Base-by-base conservation (phyloP, 805 yeast genomes). In the Suhomyces kilbournensis region DNA sequence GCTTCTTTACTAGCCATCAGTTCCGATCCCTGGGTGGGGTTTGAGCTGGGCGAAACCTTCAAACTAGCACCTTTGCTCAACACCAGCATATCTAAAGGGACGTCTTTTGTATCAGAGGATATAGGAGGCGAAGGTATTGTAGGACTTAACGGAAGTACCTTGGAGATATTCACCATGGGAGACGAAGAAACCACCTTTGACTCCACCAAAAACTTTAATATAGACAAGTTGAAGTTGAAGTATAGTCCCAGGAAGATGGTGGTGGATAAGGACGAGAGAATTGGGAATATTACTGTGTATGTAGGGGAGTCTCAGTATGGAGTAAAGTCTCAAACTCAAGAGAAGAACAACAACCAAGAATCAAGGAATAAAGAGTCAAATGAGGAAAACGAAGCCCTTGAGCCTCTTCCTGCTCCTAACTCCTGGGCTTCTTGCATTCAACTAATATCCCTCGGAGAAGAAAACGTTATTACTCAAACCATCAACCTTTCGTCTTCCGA, bases 61-160 rank as follows among this genome's bases (percentile, higher is more conserved):
- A 75, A 73, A 50, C 56, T 82, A 15, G 70, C 78, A 3, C 87
- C 89, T 0, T 61, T 79, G 44, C 64, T 73, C 19, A 77, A 70
- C 52, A 74, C 72, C 30, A 66, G 65, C 12, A 70, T 84, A 28
- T 66, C 67, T 8, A 66, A 67, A 34, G 86, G 85, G 0, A 69
- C 81, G 8, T 70, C 83, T 0, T 84, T 90, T 60, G 70, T 71
- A 19, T 83, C 89, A 44, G 88, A 81, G 53, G 94, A 88, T 54
- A 69, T 75, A 25, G 78, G 78, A 8, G 74, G 72, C n/a, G 75
- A 71, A 48, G 93, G 93, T 1, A 69, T 85, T 3, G 83, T 90
- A 25, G 91, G 88, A 0, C 73, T 88, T 15, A 71, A 73, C 38
- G 81, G 78, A 2, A 74, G 73, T 43, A 75, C 70, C 19, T 68